phyloP scores from a whole-genome alignment of 192 early-diverging fungal genomes.

The Umbelopsis sp. region DNA sequence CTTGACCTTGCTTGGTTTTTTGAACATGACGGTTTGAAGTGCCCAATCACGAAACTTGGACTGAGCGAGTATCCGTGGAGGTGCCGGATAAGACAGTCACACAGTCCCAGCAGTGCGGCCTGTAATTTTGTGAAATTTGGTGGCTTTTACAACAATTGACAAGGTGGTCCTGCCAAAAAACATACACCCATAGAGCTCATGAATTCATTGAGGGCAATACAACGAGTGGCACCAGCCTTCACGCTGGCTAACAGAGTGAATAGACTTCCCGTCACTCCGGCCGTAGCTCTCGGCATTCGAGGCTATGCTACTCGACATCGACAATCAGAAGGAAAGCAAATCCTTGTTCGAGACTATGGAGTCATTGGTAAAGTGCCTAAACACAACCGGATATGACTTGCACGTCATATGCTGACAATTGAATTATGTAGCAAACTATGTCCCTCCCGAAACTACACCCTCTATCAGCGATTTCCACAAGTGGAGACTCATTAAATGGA shows the following conservation, averaged over 20 bases:
- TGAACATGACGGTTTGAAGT: constrained; percentile 26
- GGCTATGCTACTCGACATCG: constrained; percentile 26
- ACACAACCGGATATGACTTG: not conserved
- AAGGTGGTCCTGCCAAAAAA: too few relatives aligned
- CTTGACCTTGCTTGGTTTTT: constrained; percentile 32
- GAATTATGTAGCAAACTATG: constrained; percentile 46
- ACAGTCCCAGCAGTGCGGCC: too few relatives aligned
- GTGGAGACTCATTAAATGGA: constrained; percentile 54
- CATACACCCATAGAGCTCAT: not conserved
- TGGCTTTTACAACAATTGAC: constrained; percentile 7
- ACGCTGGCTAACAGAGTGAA: not conserved
- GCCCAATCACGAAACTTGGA: too few relatives aligned
- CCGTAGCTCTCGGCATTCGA: constrained; percentile 19
- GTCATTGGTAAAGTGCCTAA: constrained; percentile 35
- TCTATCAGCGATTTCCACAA: constrained; percentile 50
- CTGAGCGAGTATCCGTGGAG: too few relatives aligned
- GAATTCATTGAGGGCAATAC: constrained; percentile 5
- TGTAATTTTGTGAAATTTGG: not conserved
- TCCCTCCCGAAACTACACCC: constrained; percentile 53
- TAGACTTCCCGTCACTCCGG: not conserved
- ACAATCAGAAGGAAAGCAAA: constrained; percentile 32
- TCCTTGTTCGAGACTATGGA: constrained; percentile 40
- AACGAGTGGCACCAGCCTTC: constrained; percentile 4
- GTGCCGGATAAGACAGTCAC: too few relatives aligned
- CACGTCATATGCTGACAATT: not conserved